Percentiles rank a stretch among this genome's conserved stretches.
Evolutionary conservation across 495 filamentous ascomycete species (phyloP).

Genomic region (Clavariopsis aquatica): DNA sequence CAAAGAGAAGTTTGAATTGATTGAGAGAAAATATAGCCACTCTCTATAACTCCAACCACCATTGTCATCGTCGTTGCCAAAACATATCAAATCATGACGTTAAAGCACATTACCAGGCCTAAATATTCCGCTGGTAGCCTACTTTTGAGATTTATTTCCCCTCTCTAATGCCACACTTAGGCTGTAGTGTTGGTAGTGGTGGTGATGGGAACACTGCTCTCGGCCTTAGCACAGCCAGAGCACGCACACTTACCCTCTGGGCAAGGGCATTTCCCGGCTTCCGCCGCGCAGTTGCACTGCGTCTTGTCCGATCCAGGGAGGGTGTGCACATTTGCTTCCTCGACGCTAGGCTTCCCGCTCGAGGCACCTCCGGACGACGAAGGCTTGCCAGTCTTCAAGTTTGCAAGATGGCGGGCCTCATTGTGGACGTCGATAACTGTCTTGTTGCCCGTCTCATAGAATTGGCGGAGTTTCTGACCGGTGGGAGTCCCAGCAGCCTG

Average conservation of each 20-base stretch:
- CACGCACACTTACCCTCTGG: conserved; percentile 48
- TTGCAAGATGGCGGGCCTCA: conserved; percentile 83
- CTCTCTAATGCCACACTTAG: background rate
- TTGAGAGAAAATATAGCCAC: conserved; percentile 6
- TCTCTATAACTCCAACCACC: background rate
- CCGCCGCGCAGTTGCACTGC: conserved; percentile 50
- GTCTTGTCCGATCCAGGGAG: conserved; percentile 45
- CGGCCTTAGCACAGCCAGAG: conserved; percentile 42
- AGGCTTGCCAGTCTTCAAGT: conserved; percentile 73
- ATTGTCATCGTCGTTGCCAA: conserved; percentile 6
- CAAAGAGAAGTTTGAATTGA: background rate
- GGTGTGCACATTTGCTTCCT: conserved; percentile 39
- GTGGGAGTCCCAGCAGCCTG: conserved; percentile 83
- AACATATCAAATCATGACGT: background rate
- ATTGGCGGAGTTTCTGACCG: conserved; percentile 78
- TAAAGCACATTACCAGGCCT: too few relatives aligned
- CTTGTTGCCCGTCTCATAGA: conserved; percentile 78
- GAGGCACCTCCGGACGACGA: conserved; percentile 22
- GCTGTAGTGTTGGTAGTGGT: background rate
- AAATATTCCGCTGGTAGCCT: too few relatives aligned
- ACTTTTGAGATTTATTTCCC: background rate
- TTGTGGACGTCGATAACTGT: conserved; percentile 90
- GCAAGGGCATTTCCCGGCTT: conserved; percentile 46
- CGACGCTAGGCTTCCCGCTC: conserved; percentile 21
- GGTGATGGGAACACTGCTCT: background rate